Percentiles rank a stretch among this genome's conserved stretches.
phyloP scores from a whole-genome alignment of 2,329 filamentous ascomycete genomes.

The Diaporthe aspalathi region DNA sequence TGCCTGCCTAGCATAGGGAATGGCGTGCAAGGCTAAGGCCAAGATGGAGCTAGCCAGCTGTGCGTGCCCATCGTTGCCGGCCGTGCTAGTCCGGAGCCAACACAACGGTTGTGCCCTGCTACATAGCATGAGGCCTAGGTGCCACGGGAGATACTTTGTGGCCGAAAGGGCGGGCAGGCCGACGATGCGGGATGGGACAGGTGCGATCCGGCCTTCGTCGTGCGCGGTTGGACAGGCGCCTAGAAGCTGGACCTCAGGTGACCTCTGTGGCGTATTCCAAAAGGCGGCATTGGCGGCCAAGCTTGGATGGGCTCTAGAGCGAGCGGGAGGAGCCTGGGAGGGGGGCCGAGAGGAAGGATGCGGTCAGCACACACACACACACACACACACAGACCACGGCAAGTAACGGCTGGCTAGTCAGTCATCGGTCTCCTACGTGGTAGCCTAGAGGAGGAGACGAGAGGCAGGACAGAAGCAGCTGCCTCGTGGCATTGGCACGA shows the following conservation, averaged over 20 bases:
- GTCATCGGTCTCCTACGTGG: not conserved
- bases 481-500: not conserved
- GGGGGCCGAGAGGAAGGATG: too few relatives aligned
- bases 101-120: constrained; percentile 12
- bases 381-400: too few relatives aligned
- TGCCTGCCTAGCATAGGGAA: not conserved
- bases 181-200: not conserved
- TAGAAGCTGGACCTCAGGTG: constrained; percentile 2
- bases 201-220: constrained; percentile 12
- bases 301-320: too few relatives aligned
- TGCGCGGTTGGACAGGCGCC: not conserved
- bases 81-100: not conserved
- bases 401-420: not conserved
- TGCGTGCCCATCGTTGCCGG: not conserved
- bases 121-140: too few relatives aligned
- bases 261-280: constrained; percentile 27
- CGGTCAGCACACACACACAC: too few relatives aligned
- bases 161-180: not conserved
- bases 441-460: not conserved
- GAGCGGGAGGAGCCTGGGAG: not conserved
- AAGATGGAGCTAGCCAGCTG: constrained; percentile 10
- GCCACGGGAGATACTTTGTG: not conserved
- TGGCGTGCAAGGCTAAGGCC: not conserved
- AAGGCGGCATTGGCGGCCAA: constrained; percentile 14
- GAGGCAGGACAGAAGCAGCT: not conserved